Percentiles rank a stretch among this genome's conserved stretches.
Evolutionary conservation across 2,329 filamentous ascomycete genomes (phyloP).

Genomic region (Penicillium brasilianum): DNA sequence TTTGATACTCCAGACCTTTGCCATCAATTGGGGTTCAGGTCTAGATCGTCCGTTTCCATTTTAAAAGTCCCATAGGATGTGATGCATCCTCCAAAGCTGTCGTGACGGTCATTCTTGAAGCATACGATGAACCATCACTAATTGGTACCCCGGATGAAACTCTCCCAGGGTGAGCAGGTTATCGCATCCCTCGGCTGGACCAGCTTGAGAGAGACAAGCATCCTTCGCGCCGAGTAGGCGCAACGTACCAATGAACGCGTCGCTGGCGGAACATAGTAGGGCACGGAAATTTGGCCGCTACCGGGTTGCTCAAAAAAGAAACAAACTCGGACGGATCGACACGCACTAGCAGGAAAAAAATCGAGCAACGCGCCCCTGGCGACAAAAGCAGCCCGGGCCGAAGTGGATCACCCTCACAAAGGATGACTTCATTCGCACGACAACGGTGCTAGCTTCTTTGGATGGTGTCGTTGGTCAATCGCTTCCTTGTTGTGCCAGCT

Average conservation of each 20-base stretch:
- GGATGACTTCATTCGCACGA: constrained; percentile 1
- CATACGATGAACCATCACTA: background rate
- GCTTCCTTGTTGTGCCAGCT: background rate
- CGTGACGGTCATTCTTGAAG: background rate
- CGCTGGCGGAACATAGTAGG: background rate
- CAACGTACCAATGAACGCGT: constrained; percentile 1
- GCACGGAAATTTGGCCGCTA: background rate
- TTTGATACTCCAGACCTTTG: background rate
- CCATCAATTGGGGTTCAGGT: background rate
- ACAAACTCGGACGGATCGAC: background rate
- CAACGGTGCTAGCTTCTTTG: background rate
- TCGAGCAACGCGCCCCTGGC: background rate
- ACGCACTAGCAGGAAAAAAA: background rate
- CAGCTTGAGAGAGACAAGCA: background rate
- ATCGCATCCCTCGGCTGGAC: background rate
- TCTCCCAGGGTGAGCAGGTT: background rate
- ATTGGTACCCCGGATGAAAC: background rate
- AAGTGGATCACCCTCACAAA: background rate
- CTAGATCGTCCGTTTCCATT: background rate
- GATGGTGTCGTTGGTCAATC: background rate
- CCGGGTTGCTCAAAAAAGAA: background rate
- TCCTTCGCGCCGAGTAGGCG: background rate
- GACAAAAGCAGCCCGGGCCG: background rate
- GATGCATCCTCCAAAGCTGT: background rate
- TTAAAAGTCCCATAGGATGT: background rate